These are phyloP conservation scores for Chlorella sp. DNA, from an alignment of 139 green algal species.

Conservation along the genomic window DNA sequence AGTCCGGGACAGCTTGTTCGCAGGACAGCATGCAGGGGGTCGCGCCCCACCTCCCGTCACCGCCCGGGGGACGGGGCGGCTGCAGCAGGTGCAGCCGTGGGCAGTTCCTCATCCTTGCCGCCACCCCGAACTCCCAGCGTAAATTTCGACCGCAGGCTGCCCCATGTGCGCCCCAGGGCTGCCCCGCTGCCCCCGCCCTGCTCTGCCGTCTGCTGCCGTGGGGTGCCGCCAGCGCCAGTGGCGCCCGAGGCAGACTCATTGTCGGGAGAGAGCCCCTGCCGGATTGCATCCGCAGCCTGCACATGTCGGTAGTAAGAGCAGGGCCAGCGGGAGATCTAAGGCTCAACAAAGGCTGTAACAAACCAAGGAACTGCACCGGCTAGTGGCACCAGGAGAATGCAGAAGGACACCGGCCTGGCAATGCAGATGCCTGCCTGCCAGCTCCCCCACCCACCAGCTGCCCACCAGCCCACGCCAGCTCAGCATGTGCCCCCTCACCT, in stretches of 20 bases:
- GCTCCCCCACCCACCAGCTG: no score
- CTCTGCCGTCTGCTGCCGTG: background rate
- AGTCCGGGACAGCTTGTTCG: no score
- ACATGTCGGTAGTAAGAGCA: background rate
- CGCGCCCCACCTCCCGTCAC: background rate
- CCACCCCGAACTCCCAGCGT: background rate
- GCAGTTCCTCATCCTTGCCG: background rate
- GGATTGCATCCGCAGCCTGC: slow-evolving; percentile 14
- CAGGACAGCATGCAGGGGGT: no score
- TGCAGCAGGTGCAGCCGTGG: background rate
- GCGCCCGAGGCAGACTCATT: no score
- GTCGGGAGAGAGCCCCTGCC: background rate
- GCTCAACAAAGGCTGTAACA: no score
- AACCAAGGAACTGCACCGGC: no score
- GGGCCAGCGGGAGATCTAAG: no score
- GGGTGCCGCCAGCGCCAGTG: background rate
- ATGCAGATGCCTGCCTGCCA: no score
- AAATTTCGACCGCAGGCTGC: slow-evolving; percentile 22
- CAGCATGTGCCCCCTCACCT: background rate
- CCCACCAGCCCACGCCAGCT: no score
- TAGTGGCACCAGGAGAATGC: no score
- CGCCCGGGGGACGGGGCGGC: background rate
- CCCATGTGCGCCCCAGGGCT: background rate
- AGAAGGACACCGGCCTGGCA: no score
- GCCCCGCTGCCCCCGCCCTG: background rate